These are phyloP conservation scores for Trypanosoma melophagium DNA, from an alignment of 208 protist genomes.

Conservation along the genomic window DNA sequence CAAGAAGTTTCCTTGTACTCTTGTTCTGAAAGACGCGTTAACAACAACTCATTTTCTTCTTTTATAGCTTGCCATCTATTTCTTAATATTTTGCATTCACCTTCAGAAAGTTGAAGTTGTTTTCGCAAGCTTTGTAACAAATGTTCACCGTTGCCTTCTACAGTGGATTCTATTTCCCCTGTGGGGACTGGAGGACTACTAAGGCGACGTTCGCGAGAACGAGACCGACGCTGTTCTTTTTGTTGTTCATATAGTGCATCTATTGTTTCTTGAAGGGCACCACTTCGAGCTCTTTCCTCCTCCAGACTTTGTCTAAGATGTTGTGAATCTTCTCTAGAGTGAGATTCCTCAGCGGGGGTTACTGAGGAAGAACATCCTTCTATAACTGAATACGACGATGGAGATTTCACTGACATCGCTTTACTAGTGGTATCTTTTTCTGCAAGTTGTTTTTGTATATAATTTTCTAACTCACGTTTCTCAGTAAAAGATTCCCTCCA, in stretches of 20 bases:
- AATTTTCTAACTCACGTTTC: conserved; percentile 16
- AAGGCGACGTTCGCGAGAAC: not conserved
- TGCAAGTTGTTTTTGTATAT: conserved; percentile 13
- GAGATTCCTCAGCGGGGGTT: not conserved
- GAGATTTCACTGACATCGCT: not conserved
- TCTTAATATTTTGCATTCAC: conserved; percentile 16
- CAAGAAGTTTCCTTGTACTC: conserved; percentile 3
- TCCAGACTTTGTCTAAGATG: conserved; percentile 5
- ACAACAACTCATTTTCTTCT: conserved; percentile 18
- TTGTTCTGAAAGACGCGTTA: conserved; percentile 14
- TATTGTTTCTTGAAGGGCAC: conserved; percentile 24
- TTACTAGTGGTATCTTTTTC: not conserved
- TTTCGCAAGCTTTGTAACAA: conserved; percentile 1
- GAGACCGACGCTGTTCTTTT: conserved; percentile 9
- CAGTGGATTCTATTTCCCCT: not conserved
- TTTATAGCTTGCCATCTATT: conserved; percentile 19
- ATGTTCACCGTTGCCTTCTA: not conserved
- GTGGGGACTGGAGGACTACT: conserved; percentile 1
- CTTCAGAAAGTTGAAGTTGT: conserved; percentile 15
- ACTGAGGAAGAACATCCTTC: not conserved
- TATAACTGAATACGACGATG: not conserved
- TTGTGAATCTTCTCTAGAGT: not conserved
- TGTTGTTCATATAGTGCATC: conserved; percentile 25
- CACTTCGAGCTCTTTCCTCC: conserved; percentile 21
- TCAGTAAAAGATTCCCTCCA: conserved; percentile 14